A percentile compares a stretch with the other conserved stretches of the same genome.
Evolutionary conservation across 352 stramenopile genomes (phyloP).

Genomic region (Discostella stelligera): DNA sequence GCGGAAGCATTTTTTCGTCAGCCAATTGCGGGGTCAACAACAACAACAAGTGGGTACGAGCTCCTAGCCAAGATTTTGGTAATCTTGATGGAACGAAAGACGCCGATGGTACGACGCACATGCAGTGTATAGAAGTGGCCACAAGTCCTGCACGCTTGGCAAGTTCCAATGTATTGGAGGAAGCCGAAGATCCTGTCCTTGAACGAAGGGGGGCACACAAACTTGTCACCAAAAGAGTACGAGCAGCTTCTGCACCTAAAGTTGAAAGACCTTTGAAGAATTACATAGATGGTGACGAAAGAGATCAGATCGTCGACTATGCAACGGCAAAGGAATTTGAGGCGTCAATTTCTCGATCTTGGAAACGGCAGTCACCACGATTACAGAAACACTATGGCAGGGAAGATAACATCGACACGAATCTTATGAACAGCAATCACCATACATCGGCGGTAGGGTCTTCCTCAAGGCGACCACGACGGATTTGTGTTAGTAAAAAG

Average conservation of each 20-base stretch:
- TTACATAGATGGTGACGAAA: background rate
- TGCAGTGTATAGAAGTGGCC: background rate
- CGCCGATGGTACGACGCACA: constrained; percentile 2
- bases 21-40: constrained; percentile 1
- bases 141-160: background rate
- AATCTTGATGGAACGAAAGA: background rate
- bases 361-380: constrained; percentile 14
- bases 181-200: background rate
- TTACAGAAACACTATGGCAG: background rate
- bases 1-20: background rate
- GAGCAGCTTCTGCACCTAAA: background rate
- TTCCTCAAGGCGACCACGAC: constrained; percentile 1
- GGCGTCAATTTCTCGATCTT: background rate
- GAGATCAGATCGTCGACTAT: background rate
- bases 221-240: constrained; percentile 23
- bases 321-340: background rate
- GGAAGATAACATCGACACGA: background rate
- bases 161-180: background rate
- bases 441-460: background rate
- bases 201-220: constrained; percentile 18
- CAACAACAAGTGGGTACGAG: constrained; percentile 18
- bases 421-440: background rate
- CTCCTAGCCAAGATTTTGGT: background rate
- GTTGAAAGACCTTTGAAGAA: background rate
- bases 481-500: constrained; percentile 14